Percentiles rank a stretch among this genome's conserved stretches.
phyloP scores from a whole-genome alignment of 331 rosid species.

The Telfairia occidentalis region DNA sequence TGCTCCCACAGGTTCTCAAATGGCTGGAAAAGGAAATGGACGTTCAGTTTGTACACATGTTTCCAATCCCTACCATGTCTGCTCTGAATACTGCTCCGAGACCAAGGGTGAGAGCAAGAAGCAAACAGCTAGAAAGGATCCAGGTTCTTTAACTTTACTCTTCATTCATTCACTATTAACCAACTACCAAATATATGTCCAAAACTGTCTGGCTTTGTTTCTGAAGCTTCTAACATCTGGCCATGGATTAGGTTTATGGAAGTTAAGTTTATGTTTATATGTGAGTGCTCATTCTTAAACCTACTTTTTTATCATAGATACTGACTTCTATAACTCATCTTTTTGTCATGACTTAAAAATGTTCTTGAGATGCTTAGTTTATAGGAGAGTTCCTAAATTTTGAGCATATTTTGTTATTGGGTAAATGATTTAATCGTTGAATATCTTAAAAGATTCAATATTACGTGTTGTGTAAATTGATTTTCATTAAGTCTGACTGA shows the following conservation, averaged over 20 bases:
- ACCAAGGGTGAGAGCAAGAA: slow-evolving; percentile 55
- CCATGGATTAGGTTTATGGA: neutral
- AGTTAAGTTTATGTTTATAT: neutral
- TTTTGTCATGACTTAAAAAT: neutral
- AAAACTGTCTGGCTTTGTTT: neutral
- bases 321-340: neutral
- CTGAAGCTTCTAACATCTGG: neutral
- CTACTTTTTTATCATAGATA: neutral
- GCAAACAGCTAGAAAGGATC: slow-evolving; percentile 11
- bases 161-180: neutral
- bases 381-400: neutral
- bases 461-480: neutral
- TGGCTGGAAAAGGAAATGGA: slow-evolving; percentile 61
- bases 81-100: slow-evolving; percentile 64
- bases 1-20: slow-evolving; percentile 10
- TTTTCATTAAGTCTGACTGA: neutral
- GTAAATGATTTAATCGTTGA: neutral
- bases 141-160: slow-evolving; percentile 8
- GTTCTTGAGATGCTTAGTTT: neutral
- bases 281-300: neutral
- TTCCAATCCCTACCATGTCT: slow-evolving; percentile 68
- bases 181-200: neutral
- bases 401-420: neutral
- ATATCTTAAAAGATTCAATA: neutral
- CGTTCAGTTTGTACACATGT: slow-evolving; percentile 78